phyloP scores from a whole-genome alignment of 2,329 filamentous ascomycete species.

The Epichloe gansuensis region DNA sequence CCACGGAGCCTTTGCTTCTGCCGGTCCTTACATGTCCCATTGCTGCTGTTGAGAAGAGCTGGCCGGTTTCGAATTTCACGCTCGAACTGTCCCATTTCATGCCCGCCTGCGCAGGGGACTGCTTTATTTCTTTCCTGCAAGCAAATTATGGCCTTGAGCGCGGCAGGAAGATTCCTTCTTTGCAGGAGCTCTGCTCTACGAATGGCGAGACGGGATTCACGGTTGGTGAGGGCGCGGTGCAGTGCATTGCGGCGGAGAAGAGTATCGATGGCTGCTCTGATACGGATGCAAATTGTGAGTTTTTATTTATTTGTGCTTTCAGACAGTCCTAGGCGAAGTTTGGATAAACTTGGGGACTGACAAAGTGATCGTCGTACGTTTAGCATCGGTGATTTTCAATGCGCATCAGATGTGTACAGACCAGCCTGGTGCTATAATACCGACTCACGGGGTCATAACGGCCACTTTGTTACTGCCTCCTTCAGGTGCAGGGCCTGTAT shows the following conservation, averaged over 20 bases:
- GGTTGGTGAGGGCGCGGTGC: slow-evolving; percentile 57
- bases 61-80: slow-evolving; percentile 15
- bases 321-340: background rate
- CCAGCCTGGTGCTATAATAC: slow-evolving; percentile 36
- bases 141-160: slow-evolving; percentile 39
- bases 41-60: slow-evolving; percentile 16
- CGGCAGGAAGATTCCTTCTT: slow-evolving; percentile 38
- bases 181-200: slow-evolving; percentile 53
- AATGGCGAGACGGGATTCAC: slow-evolving; percentile 51
- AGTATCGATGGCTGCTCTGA: slow-evolving; percentile 38
- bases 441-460: slow-evolving; percentile 46
- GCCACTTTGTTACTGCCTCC: slow-evolving; percentile 37
- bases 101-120: slow-evolving; percentile 47
- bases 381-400: slow-evolving; percentile 31
- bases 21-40: slow-evolving; percentile 19
- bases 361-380: slow-evolving; percentile 3
- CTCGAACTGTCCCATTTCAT: slow-evolving; percentile 31
- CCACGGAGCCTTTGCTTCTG: slow-evolving; percentile 10
- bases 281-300: slow-evolving; percentile 26
- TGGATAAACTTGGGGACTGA: background rate
- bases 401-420: slow-evolving; percentile 48
- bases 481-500: slow-evolving; percentile 14
- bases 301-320: no score
- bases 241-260: slow-evolving; percentile 49
- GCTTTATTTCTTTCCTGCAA: slow-evolving; percentile 51